phyloP scores from a whole-genome alignment of 139 green algal genomes.

The Chlorella vulgaris region DNA sequence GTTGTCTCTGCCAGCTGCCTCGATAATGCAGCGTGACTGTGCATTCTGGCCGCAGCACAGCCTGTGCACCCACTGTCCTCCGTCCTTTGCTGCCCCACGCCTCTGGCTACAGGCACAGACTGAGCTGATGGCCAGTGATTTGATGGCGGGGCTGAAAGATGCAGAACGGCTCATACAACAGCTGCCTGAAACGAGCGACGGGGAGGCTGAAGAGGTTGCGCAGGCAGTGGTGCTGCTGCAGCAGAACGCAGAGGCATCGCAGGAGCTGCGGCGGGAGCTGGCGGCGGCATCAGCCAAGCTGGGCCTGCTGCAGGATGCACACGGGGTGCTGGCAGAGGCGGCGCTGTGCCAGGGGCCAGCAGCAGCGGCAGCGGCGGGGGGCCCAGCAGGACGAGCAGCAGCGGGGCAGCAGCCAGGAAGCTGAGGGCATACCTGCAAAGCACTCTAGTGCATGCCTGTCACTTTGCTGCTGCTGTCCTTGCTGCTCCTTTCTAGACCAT shows the following conservation, averaged over 20 bases:
- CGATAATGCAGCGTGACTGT: no score
- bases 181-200: conserved; percentile 6
- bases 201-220: conserved; percentile 10
- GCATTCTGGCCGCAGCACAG: no score
- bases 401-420: background rate
- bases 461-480: background rate
- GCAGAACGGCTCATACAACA: conserved; percentile 13
- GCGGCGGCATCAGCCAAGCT: conserved; percentile 11
- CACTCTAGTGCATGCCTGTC: no score
- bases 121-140: conserved; percentile 26
- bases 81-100: background rate
- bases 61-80: background rate
- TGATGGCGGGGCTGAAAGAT: conserved; percentile 5
- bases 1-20: background rate
- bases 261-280: conserved; percentile 23
- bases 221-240: conserved; percentile 25
- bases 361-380: background rate
- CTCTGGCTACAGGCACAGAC: conserved; percentile 10
- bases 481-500: background rate
- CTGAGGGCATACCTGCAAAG: background rate
- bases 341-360: background rate
- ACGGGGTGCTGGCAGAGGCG: background rate
- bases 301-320: conserved; percentile 17
- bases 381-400: background rate
- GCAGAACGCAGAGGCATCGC: conserved; percentile 24